Percentiles rank a stretch among this genome's conserved stretches.
phyloP scores from a whole-genome alignment of 345 rosid species.

The Eucalyptus curtisii region DNA sequence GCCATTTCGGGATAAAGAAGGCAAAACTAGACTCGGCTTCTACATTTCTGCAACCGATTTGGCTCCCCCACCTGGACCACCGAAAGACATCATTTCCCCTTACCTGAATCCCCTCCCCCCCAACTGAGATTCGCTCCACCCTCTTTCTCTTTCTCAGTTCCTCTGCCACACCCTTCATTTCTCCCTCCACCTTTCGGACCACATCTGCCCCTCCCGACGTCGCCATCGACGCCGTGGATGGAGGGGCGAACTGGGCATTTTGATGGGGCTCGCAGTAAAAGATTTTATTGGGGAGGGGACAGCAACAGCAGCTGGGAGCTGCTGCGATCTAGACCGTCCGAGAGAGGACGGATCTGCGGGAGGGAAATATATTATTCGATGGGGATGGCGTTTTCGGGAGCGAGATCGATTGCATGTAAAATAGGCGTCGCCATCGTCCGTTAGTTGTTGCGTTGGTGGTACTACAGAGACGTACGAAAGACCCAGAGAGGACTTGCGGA shows the following conservation, averaged over 20 bases:
- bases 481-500: neutral
- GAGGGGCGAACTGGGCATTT: neutral
- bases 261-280: neutral
- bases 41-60: neutral
- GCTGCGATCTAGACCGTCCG: neutral
- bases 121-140: neutral
- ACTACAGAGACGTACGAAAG: neutral
- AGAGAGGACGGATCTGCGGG: neutral
- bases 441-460: slow-evolving; percentile 35
- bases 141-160: neutral
- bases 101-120: neutral
- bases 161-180: neutral
- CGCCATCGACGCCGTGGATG: neutral
- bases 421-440: slow-evolving; percentile 36
- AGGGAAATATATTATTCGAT: neutral
- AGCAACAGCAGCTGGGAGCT: neutral
- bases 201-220: slow-evolving; percentile 9
- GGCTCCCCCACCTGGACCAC: neutral
- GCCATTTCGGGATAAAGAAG: slow-evolving; percentile 21
- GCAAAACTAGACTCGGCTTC: slow-evolving; percentile 6
- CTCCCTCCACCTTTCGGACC: neutral
- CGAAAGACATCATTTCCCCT: slow-evolving; percentile 5
- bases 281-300: neutral
- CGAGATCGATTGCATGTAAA: neutral
- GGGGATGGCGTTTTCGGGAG: neutral